Evolutionary conservation across 805 yeast species (phyloP).

Genomic region (Metschnikowia lochheadii): DNA sequence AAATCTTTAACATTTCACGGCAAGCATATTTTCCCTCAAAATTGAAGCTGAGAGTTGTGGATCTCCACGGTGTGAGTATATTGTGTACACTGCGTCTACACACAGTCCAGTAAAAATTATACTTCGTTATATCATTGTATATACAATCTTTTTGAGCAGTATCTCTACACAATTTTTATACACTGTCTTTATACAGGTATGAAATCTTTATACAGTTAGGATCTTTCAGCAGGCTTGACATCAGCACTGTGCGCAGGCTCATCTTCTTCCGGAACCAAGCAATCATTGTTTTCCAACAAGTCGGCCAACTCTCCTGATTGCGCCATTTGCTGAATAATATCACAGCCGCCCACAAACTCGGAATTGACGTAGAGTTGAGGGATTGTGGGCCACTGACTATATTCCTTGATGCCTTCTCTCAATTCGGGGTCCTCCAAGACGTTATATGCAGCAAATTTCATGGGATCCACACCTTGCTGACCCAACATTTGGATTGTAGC

Average conservation of each 20-base stretch:
- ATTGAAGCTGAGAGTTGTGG: too few relatives aligned
- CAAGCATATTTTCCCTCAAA: too few relatives aligned
- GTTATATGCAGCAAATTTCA: constrained; percentile 93
- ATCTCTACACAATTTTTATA: too few relatives aligned
- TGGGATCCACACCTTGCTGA: constrained; percentile 95
- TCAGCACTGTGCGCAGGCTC: constrained; percentile 29
- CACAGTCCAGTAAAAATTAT: too few relatives aligned
- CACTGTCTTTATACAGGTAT: too few relatives aligned
- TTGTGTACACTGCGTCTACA: too few relatives aligned
- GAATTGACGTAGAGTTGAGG: constrained; percentile 90
- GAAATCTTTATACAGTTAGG: not conserved
- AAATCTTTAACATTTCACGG: too few relatives aligned
- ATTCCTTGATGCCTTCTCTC: constrained; percentile 94
- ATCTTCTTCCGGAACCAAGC: constrained; percentile 77
- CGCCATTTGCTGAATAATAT: constrained; percentile 88
- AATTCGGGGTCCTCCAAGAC: constrained; percentile 93
- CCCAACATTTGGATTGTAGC: constrained; percentile 92
- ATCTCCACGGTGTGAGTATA: too few relatives aligned
- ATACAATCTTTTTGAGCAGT: too few relatives aligned
- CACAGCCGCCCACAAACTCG: constrained; percentile 97
- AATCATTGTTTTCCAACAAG: constrained; percentile 71
- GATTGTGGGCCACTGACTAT: constrained; percentile 95
- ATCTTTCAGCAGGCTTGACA: constrained; percentile 36
- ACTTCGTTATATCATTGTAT: too few relatives aligned
- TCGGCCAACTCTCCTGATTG: constrained; percentile 87